phyloP scores from a whole-genome alignment of 2,329 filamentous ascomycete genomes.

The Mollisiaceae sp. region DNA sequence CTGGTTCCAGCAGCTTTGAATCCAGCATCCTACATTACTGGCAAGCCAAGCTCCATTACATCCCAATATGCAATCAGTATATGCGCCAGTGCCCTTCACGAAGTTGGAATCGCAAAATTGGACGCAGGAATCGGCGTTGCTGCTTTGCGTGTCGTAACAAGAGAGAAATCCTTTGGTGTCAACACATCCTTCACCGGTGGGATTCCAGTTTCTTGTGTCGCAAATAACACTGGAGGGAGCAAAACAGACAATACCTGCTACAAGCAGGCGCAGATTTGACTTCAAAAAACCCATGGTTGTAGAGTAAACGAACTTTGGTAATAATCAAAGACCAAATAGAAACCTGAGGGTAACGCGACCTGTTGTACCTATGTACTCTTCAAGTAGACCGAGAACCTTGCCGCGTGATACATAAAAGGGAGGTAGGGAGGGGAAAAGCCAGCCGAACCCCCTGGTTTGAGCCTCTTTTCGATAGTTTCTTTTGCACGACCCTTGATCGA shows the following conservation, averaged over 20 bases:
- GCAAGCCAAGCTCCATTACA: constrained; percentile 21
- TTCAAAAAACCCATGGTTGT: neutral
- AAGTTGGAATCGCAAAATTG: constrained; percentile 7
- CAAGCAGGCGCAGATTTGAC: neutral
- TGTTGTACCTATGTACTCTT: neutral
- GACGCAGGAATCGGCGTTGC: constrained; percentile 10
- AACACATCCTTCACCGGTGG: constrained; percentile 23
- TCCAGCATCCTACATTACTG: constrained; percentile 23
- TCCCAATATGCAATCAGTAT: constrained; percentile 14
- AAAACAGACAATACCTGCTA: neutral
- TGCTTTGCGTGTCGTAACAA: constrained; percentile 15
- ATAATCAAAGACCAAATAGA: neutral
- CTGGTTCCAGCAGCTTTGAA: constrained; percentile 28
- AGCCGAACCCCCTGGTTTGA: neutral
- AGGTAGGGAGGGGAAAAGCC: neutral
- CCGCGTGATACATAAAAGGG: neutral
- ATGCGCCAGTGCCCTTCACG: constrained; percentile 7
- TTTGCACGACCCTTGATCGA: neutral
- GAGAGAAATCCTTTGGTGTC: constrained; percentile 18
- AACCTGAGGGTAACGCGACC: neutral
- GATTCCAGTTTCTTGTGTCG: constrained; percentile 22
- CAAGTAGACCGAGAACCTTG: neutral
- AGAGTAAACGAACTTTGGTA: neutral
- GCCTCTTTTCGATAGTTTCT: constrained; percentile 7
- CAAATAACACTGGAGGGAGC: neutral